Conservation (phyloP, 2,329 filamentous ascomycete species). For the Stachybotrys chartarum region DNA sequence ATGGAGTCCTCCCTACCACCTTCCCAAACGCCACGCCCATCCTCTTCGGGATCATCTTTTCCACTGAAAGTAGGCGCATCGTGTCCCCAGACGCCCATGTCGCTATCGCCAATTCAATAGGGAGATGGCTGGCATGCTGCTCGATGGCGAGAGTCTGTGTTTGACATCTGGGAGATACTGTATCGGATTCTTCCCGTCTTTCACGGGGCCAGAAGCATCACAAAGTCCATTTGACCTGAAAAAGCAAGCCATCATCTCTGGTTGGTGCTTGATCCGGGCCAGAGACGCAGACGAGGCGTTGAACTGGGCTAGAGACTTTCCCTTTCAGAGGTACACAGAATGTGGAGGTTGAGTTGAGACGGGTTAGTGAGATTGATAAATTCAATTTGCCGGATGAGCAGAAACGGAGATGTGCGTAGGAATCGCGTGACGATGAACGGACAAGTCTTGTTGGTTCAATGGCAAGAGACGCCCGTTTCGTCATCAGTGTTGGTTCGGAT, state of each 20-base stretch:
- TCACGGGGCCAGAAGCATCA: neutral
- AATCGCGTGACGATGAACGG: neutral
- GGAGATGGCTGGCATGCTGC: slow-evolving; percentile 1
- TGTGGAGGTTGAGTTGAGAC: neutral
- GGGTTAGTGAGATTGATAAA: neutral
- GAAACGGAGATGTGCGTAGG: neutral
- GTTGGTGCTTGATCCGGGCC: neutral
- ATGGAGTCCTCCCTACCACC: too few species aligned
- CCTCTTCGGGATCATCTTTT: neutral
- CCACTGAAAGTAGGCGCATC: neutral
- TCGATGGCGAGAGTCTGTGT: neutral
- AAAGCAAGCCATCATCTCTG: neutral
- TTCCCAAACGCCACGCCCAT: neutral
- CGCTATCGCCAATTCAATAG: neutral
- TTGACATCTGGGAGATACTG: neutral
- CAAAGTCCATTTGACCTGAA: neutral
- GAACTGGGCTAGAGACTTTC: neutral
- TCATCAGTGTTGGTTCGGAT: too few species aligned
- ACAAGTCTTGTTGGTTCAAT: too few species aligned
- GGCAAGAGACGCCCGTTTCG: too few species aligned
- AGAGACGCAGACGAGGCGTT: neutral
- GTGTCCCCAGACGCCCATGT: neutral
- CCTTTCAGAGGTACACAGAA: neutral
- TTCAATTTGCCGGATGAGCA: neutral
- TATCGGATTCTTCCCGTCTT: neutral